Conservation (phyloP, 1,284 basidiomycete genomes). For the Puccinia novopanici region DNA sequence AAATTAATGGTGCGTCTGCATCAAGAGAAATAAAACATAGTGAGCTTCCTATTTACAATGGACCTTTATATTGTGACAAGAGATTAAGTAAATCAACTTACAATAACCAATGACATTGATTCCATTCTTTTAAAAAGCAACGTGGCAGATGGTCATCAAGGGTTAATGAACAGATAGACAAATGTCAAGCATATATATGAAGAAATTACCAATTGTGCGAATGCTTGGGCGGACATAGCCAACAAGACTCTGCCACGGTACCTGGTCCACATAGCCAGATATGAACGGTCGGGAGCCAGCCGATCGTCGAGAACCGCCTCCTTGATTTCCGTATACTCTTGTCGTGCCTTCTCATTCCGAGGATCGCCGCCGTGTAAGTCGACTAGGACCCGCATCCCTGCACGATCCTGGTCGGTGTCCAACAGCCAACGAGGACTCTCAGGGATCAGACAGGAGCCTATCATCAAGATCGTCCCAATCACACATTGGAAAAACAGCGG, state of each 20-base stretch:
- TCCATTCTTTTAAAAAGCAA: constrained; percentile 41
- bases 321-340: constrained; percentile 90
- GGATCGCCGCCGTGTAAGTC: constrained; percentile 83
- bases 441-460: constrained; percentile 82
- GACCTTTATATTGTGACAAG: neutral
- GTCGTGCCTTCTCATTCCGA: constrained; percentile 71
- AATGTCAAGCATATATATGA: neutral
- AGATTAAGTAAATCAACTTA: neutral
- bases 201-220: constrained; percentile 78
- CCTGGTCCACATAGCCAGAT: constrained; percentile 79
- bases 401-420: constrained; percentile 79
- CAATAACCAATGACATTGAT: constrained; percentile 50
- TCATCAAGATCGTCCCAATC: constrained; percentile 79
- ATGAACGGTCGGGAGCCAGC: constrained; percentile 80
- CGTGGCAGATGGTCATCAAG: neutral
- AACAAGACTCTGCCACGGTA: constrained; percentile 87
- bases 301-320: constrained; percentile 76
- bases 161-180: neutral
- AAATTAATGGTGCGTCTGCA: constrained; percentile 55
- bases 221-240: constrained; percentile 96
- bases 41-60: neutral
- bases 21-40: neutral
- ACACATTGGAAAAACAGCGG: constrained; percentile 63
- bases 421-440: constrained; percentile 95
- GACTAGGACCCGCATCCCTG: constrained; percentile 83